A percentile compares a stretch with the other conserved stretches of the same genome.
phyloP scores from a whole-genome alignment of 192 early-diverging fungal species.

The Gonapodya sp. region DNA sequence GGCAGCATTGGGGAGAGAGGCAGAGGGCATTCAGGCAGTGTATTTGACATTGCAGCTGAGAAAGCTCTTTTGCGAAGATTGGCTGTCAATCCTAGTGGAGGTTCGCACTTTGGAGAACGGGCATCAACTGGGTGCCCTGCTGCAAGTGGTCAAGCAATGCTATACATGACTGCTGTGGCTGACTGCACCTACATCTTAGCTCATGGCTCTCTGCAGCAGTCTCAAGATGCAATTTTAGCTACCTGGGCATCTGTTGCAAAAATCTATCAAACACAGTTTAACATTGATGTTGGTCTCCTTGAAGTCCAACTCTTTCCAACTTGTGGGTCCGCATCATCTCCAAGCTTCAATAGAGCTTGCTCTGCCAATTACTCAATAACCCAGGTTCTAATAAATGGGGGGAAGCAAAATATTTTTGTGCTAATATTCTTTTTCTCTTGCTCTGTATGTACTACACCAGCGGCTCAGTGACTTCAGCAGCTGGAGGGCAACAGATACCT shows the following conservation, averaged over 20 bases:
- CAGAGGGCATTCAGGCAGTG: background rate
- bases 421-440: too few species aligned
- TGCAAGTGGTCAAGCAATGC: background rate
- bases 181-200: background rate
- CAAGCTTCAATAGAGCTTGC: background rate
- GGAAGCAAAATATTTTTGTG: background rate
- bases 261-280: background rate
- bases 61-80: background rate
- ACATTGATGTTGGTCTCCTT: background rate
- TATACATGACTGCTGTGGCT: conserved; percentile 6
- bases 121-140: conserved; percentile 1
- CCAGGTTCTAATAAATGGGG: background rate
- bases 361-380: background rate
- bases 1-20: background rate
- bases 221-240: background rate
- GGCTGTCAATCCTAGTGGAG: background rate
- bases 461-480: background rate
- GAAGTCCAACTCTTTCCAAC: background rate
- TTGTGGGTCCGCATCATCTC: background rate
- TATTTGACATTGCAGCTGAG: background rate
- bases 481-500: conserved; percentile 2
- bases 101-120: background rate
- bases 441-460: background rate
- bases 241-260: background rate
- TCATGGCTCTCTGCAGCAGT: background rate